Conservation (phyloP, 305 asterid genomes). For the Andrographis paniculata region DNA sequence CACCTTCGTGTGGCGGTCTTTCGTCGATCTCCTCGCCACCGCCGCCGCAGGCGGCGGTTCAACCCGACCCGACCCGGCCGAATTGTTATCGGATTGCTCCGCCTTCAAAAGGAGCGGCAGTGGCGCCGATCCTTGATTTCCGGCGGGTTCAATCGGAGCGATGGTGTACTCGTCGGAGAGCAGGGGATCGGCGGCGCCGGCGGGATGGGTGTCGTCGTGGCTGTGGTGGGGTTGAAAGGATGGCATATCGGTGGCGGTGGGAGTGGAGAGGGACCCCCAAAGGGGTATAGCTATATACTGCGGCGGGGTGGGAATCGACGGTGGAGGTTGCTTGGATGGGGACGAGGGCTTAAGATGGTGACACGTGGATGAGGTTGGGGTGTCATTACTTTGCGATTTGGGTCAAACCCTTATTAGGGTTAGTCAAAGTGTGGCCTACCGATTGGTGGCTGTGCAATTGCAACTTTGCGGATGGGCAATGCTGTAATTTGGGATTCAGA, state of each 20-base stretch:
- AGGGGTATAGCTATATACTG: neutral
- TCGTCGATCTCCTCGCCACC: slow-evolving; percentile 45
- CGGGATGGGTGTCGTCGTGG: slow-evolving; percentile 18
- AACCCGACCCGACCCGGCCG: slow-evolving; percentile 13
- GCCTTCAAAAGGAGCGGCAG: slow-evolving; percentile 28
- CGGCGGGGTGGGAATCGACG: neutral
- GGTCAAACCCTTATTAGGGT: too few species aligned
- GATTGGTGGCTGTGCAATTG: too few species aligned
- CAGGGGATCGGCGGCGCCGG: slow-evolving; percentile 38
- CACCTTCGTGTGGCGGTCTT: slow-evolving; percentile 86
- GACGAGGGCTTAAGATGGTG: neutral
- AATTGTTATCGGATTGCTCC: slow-evolving; percentile 36
- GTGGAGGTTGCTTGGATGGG: neutral
- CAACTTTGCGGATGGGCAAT: too few species aligned
- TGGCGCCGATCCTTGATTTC: slow-evolving; percentile 9
- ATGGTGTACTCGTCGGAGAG: slow-evolving; percentile 41
- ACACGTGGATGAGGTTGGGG: neutral
- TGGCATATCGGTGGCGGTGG: slow-evolving; percentile 10
- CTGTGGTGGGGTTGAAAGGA: slow-evolving; percentile 1
- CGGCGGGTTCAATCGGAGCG: slow-evolving; percentile 31
- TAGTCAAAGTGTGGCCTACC: too few species aligned
- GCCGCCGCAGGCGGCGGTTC: slow-evolving; percentile 11
- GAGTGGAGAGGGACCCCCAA: neutral
- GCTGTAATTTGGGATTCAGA: too few species aligned
- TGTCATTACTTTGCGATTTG: too few species aligned